phyloP scores from a whole-genome alignment of 2,329 filamentous ascomycete species.

The Fusarium continuum region DNA sequence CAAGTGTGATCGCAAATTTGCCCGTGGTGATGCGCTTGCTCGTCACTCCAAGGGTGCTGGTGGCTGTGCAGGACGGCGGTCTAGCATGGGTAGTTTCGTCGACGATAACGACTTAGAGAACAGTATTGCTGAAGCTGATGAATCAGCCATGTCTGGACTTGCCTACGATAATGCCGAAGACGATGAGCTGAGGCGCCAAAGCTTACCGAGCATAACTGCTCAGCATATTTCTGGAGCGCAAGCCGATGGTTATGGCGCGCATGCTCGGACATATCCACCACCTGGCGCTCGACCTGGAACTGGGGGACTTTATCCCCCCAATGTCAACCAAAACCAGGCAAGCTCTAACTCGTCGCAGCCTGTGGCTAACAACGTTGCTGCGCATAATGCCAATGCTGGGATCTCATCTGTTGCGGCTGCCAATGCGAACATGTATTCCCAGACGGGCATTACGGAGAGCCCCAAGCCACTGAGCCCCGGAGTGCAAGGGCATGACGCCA shows the following conservation, averaged over 20 bases:
- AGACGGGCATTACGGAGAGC: constrained; percentile 82
- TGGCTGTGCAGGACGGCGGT: constrained; percentile 89
- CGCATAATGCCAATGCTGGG: constrained; percentile 60
- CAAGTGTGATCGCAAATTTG: constrained; percentile 94
- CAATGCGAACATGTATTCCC: constrained; percentile 71
- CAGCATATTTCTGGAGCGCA: constrained; percentile 69
- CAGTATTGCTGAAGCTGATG: constrained; percentile 60
- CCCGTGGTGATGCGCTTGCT: constrained; percentile 91
- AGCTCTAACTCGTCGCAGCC: constrained; percentile 65
- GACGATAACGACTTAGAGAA: constrained; percentile 77
- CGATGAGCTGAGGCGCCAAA: constrained; percentile 70
- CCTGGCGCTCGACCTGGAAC: constrained; percentile 63
- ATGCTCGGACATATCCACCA: constrained; percentile 83
- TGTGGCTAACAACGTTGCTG: constrained; percentile 53
- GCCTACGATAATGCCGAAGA: constrained; percentile 68
- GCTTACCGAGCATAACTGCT: constrained; percentile 78
- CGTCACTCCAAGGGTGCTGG: constrained; percentile 95
- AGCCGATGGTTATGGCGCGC: constrained; percentile 62
- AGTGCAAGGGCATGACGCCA: constrained; percentile 61
- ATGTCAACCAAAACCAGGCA: constrained; percentile 63
- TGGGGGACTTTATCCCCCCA: constrained; percentile 70
- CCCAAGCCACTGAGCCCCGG: constrained; percentile 84
- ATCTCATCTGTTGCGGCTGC: constrained; percentile 59
- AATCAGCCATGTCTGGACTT: constrained; percentile 65
- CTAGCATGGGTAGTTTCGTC: constrained; percentile 84